Evolutionary conservation across 768 basidiomycete species (phyloP), one percentile per base, ranked within the genome.

Genomic region (Amanita rimosa): DNA sequence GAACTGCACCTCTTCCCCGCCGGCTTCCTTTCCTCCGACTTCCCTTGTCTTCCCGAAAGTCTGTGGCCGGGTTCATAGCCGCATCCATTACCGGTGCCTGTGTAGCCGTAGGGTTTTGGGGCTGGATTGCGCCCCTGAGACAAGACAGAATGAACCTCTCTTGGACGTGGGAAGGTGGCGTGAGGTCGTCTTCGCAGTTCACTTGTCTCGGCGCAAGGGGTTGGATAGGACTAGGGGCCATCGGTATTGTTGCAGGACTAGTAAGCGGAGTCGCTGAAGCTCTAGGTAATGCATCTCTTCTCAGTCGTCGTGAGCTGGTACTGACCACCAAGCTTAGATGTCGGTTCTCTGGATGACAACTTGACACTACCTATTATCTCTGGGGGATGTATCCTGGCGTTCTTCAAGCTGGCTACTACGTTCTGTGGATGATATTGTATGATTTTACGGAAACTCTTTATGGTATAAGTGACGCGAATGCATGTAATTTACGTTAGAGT

Each of bases 251-350:
- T 2, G 74, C 86, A 10, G 93, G 92, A 1, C 51, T 92, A 27
- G 81, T 91, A 10, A 82, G 86, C 17, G 92, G 86, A 14, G 70
- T 91, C 19, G 82, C 86, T n/a, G 93, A 95, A 63, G 92, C 91
- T 0, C 65, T 95, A 13, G 91, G 92, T 92, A 59, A 52, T 81
- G 72, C 5, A 44, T 48, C 52, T 48, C 33, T 37, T 52, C 1
- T 46, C 35, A 41, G 13, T 40, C 45, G 35, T 39, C 21, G 46
- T 11, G 21, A 36, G 13, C 52, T 26, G 40, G 43, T 41, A 26
- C 6, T 54, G 44, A 45, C 44, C 19, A 9, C 3, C 29, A 13
- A 17, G 16, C 42, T 24, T 60, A 95, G 90, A 94, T 62, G 70
- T 95, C 2, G 90, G 90, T 14, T 76, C 74, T 0, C 60, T 91